Evolutionary conservation across 2,329 filamentous ascomycete species (phyloP), one percentile per base, ranked within the genome.

Genomic region (Phialocephala subalpina): DNA sequence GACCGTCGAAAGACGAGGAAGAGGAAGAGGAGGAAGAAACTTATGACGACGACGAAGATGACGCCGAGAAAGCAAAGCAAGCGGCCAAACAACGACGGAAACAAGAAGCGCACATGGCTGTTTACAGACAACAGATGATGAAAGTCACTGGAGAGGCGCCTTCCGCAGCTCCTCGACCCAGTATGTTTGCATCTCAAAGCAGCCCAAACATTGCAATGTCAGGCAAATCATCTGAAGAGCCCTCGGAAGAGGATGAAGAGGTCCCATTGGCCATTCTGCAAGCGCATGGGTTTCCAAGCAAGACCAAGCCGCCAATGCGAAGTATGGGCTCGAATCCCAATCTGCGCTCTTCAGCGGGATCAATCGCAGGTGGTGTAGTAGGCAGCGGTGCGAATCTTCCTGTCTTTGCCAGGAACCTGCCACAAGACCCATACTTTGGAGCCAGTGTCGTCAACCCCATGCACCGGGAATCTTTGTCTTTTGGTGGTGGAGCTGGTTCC

Each of bases 121-220:
- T 97, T 1, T 97, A 97, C 78, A 88, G 94, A 65, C 94, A 97
- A 77, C 92, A 96, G 79, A 97, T 97, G 94, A 97, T 95, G 92
- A 97, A 97, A 80, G 91, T 96, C 35, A 97, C 93, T 0, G 94
- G 94, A 57, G 92, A 95, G 72, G 81, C 88, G 25, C 65, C 83
- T 12, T 79, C 81, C 49, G 71, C 79, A 14, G 77, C 83, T 16
- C 75, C 81, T 12, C 78, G 83, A 29, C 86, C 88, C n/a, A 84
- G 87, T 16, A 80, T 81, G 58, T 82, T 85, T 20, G 81, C 84
- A 38, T 87, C 87, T 4, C 82, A 84, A 73, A 92, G 90, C 76
- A 86, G 87, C 3, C 88, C 90, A 1, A 89, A 89, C 68, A 77
- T 92, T 22, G 76, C 68, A 47, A 12, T 38, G 16, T 57, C 55